Percentiles rank a stretch among this genome's conserved stretches.
Evolutionary conservation across 169 alveolate genomes (phyloP).

Genomic region (Cardiosporidium cionae): DNA sequence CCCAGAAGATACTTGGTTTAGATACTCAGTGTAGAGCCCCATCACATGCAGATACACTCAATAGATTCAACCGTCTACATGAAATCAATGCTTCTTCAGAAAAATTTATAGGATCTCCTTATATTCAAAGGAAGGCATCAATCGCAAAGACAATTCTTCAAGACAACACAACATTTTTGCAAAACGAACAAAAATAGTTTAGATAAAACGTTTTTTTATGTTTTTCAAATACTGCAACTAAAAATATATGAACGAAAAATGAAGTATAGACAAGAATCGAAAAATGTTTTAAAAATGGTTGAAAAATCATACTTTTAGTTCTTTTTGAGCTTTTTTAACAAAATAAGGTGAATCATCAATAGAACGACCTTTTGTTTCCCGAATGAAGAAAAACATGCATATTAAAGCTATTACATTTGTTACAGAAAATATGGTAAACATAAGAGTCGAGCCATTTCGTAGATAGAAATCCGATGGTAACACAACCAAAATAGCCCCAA

Average conservation of each 20-base stretch:
- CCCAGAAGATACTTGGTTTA: background rate
- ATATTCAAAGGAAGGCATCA: background rate
- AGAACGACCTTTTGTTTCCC: constrained; percentile 63
- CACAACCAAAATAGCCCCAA: constrained; percentile 55
- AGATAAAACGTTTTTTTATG: too few species aligned
- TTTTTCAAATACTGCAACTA: too few species aligned
- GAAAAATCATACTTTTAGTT: too few species aligned
- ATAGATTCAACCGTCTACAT: background rate
- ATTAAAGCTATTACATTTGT: constrained; percentile 44
- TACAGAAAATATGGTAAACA: constrained; percentile 48
- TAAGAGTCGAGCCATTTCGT: constrained; percentile 29
- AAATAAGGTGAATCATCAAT: constrained; percentile 41
- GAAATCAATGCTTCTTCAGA: background rate
- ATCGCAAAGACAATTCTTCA: background rate
- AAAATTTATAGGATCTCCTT: background rate
- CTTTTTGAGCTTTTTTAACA: constrained; percentile 5
- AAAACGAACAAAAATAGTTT: too few species aligned
- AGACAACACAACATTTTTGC: too few species aligned
- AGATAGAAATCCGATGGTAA: constrained; percentile 55
- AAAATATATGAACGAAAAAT: too few species aligned
- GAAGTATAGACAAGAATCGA: too few species aligned
- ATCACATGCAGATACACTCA: background rate
- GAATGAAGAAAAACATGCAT: constrained; percentile 46
- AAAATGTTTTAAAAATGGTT: too few species aligned
- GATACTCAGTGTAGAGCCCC: background rate